Evolutionary conservation across 495 filamentous ascomycete species (phyloP), one percentile per base, ranked within the genome.

Genomic region (Penicillium coprophilum): DNA sequence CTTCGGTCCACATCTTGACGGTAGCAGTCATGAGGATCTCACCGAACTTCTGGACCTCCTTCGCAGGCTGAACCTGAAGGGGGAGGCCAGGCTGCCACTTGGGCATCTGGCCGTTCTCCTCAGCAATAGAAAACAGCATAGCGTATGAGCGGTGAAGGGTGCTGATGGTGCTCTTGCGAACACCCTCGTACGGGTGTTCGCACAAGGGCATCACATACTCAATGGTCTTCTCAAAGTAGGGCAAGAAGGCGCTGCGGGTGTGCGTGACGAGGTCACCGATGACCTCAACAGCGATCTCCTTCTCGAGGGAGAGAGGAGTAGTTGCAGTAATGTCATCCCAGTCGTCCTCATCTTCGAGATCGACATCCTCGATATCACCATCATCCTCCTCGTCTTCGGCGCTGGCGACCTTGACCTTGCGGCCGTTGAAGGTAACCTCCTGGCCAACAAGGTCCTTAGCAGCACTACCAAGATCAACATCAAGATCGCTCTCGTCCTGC

Each of bases 251-350:
- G 56, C 78, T 77, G 66, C 87, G 89, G 41, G 91, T 89, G 73
- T 95, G 83, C 38, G 88, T 89, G 61, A 98, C 84, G 30, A 98
- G 82, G 65, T 98, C 94, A 50, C 93, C 94, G 40, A 97, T 78
- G 13, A 96, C 91, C 74, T 98, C 94, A 40, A 95, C 82, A 41
- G 95, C 94, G 56, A 97, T 96, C 75, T 98, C 94, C 73, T 98
- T 97, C 78, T 98, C 94, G 55, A 96, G 79, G 21, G 93, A 91
- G 48, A 97, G 83, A 39, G 90, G 89, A 24, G 89, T 93, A 31
- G 94, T 87, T 55, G 86, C 86, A 58, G 80, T 82, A 39, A 90
- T 79, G 56, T 95, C 91, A 69, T 93, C 89, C 87, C 88, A 92
- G 40, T 87, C 89, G 48, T 91, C 89, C 21, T 92, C 89, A 40